Evolutionary conservation across 1,139 yeast species (phyloP).

Genomic region (Torulaspora globosa): DNA sequence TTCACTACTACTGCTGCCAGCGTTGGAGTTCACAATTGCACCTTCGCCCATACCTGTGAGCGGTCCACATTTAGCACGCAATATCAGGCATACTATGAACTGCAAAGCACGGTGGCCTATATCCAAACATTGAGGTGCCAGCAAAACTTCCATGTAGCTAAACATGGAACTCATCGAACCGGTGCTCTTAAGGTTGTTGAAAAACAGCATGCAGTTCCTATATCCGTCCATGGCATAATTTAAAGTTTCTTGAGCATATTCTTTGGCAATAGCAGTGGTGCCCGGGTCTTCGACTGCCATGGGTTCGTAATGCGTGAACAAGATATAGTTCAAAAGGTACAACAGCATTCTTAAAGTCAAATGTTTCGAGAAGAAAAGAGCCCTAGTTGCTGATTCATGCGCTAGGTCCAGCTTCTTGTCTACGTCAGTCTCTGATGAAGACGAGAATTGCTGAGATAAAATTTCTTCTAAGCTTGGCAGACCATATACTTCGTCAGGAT

Average conservation of each 20-base stretch:
- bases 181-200: constrained; percentile 28
- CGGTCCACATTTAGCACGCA: constrained; percentile 46
- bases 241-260: constrained; percentile 41
- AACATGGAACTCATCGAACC: constrained; percentile 36
- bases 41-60: constrained; percentile 36
- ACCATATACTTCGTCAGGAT: constrained; percentile 35
- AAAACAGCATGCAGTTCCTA: constrained; percentile 40
- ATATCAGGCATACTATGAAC: constrained; percentile 48
- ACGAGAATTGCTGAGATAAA: constrained; percentile 25
- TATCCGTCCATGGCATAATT: constrained; percentile 42
- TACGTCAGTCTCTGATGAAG: constrained; percentile 19
- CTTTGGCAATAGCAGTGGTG: constrained; percentile 35
- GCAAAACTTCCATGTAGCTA: constrained; percentile 42
- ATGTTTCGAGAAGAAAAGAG: constrained; percentile 39
- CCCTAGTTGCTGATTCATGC: constrained; percentile 39
- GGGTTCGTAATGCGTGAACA: constrained; percentile 45
- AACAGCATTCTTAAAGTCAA: constrained; percentile 45
- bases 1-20: constrained; percentile 28
- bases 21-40: constrained; percentile 21
- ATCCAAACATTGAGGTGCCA: constrained; percentile 46
- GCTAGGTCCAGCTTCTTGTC: constrained; percentile 34
- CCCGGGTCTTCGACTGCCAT: constrained; percentile 39
- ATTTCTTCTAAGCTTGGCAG: constrained; percentile 40
- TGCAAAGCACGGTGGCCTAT: constrained; percentile 51
- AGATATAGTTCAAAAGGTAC: constrained; percentile 45